phyloP scores from a whole-genome alignment of 1,284 basidiomycete species.

The Malassezia yamatoensis region DNA sequence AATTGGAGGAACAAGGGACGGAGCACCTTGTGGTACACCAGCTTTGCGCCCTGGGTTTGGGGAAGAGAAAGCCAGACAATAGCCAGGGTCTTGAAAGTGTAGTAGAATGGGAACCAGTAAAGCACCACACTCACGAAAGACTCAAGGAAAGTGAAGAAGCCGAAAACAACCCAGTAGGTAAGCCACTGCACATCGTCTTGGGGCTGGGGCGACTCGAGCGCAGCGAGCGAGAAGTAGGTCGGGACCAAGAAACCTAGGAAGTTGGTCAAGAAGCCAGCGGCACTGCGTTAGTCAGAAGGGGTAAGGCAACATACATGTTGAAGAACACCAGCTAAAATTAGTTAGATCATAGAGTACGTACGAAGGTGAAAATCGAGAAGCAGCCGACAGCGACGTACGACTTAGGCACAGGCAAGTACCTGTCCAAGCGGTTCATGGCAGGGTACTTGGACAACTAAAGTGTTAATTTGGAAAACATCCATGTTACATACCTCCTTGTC shows the following conservation, averaged over 20 bases:
- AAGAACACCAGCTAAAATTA: constrained; percentile 49
- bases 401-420: constrained; percentile 84
- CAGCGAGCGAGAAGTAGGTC: constrained; percentile 48
- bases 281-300: constrained; percentile 17
- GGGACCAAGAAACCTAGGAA: constrained; percentile 45
- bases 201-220: constrained; percentile 44
- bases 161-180: constrained; percentile 48
- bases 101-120: constrained; percentile 72
- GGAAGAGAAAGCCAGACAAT: constrained; percentile 81
- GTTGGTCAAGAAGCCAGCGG: constrained; percentile 47
- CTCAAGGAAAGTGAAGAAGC: constrained; percentile 47
- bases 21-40: constrained; percentile 43
- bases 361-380: constrained; percentile 53
- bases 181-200: constrained; percentile 49
- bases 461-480: background rate
- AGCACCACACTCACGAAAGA: constrained; percentile 42
- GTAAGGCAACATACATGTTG: constrained; percentile 34
- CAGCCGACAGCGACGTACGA: constrained; percentile 73
- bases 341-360: constrained; percentile 12
- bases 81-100: constrained; percentile 68
- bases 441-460: constrained; percentile 78
- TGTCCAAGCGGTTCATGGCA: constrained; percentile 58
- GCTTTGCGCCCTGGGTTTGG: constrained; percentile 56
- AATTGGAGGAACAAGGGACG: constrained; percentile 35
- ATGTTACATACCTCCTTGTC: constrained; percentile 73